Evolutionary conservation across 768 basidiomycete genomes (phyloP), one percentile per base, ranked within the genome.

Genomic region (Hypholoma fasciculare): DNA sequence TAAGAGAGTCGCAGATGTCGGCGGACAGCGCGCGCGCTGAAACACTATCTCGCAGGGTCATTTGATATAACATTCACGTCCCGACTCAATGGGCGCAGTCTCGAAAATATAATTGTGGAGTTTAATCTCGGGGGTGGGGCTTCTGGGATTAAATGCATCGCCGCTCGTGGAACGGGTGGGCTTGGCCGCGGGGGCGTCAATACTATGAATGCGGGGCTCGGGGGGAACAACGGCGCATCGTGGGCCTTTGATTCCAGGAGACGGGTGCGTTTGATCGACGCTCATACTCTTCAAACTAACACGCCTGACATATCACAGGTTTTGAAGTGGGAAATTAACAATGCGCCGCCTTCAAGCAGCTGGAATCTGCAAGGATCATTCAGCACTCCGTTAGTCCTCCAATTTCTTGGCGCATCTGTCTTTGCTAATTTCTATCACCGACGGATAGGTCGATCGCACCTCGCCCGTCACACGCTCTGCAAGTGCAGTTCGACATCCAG

Each of bases 331-430:
- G 87, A 89, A 58, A 87, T 96, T 54, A 79, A 84, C 1, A 80
- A 76, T 36, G 77, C 89, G 42, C 78, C 83, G 11, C 83, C 90
- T 2, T 88, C 88, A 9, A 87, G 84, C 57, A 81, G 76, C 39
- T 88, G 89, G 80, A 87, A 80, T 43, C 71, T 96, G 48, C 87
- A 86, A 39, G 94, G 94, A 19, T 87, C 91, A 39, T 96, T 90
- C 72, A 80, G 79, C 0, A 85, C 89, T 11, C 61, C 60, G 89
- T 91, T 53, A 61, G 85, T 72, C 36, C 38, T 38, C 8, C 30
- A 11, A n/a, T 8, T 20, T 60, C 56, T 30, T 51, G 20, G 20
- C 47, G 17, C 52, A 58, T 52, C 58, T 46, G 17, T 40, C 0
- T 7, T 47, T 34, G 30, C 48, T 19, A 44, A 17, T 34, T 49